phyloP scores from a whole-genome alignment of 495 filamentous ascomycete species.

The Annulohypoxylon maeteangense region DNA sequence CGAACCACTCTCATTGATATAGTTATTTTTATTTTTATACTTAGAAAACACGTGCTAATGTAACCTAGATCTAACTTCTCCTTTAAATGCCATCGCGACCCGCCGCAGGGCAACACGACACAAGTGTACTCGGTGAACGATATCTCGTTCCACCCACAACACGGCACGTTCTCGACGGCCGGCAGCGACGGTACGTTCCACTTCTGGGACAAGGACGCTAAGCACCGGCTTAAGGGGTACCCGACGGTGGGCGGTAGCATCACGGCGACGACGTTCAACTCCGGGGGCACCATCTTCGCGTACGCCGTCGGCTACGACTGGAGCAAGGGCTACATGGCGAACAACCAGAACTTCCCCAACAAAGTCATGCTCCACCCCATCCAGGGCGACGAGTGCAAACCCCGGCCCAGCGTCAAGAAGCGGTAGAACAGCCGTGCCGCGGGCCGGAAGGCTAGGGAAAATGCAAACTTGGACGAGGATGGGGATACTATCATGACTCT shows the following conservation, averaged over 20 bases:
- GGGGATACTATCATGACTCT: not conserved
- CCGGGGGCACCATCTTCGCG: slow-evolving; percentile 82
- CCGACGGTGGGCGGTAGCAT: slow-evolving; percentile 86
- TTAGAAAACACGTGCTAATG: slow-evolving; percentile 20
- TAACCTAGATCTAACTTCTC: slow-evolving; percentile 76
- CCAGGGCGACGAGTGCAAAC: slow-evolving; percentile 81
- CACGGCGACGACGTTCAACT: slow-evolving; percentile 79
- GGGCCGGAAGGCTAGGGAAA: not conserved
- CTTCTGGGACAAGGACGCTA: slow-evolving; percentile 91
- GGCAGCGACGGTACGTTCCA: slow-evolving; percentile 90
- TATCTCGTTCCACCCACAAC: slow-evolving; percentile 83
- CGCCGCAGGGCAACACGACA: slow-evolving; percentile 68
- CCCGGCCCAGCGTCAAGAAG: slow-evolving; percentile 76
- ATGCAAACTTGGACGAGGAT: not conserved
- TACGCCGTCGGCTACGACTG: slow-evolving; percentile 96
- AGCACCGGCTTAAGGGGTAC: slow-evolving; percentile 87
- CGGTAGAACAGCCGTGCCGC: slow-evolving; percentile 56
- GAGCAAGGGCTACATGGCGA: slow-evolving; percentile 85
- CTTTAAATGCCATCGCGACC: slow-evolving; percentile 92
- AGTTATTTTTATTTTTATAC: not conserved
- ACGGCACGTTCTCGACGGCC: slow-evolving; percentile 89
- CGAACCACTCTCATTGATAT: not conserved
- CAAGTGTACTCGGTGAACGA: slow-evolving; percentile 92
- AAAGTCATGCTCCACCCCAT: slow-evolving; percentile 91
- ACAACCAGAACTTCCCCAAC: slow-evolving; percentile 74